Base-by-base conservation (phyloP, 805 yeast genomes). In the Wickerhamiella hasegawae region DNA sequence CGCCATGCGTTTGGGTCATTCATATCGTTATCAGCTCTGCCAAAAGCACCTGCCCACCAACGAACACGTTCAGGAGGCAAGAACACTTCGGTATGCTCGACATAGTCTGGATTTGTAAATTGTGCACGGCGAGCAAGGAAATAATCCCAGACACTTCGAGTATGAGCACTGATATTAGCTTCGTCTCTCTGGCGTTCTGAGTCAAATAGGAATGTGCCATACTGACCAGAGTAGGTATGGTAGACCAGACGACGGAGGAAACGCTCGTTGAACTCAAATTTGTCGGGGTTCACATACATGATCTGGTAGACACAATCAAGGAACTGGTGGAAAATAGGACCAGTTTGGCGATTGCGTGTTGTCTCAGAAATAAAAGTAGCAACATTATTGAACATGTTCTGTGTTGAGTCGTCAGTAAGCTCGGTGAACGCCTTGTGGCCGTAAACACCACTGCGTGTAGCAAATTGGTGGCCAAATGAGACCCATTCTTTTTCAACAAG, bases 291-390 rank as follows among this genome's bases (percentile, higher is more conserved):
- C 50, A 83, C 93, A 5, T 72, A 55, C 34, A 68, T 54, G 15
- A 87, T 51, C 51, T 90, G 98, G 53, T 76, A 84, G 1, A 83
- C 78, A 43, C 90, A 75, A 49, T 90, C 98, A 31, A 90, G 56
- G 56, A 85, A 90, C 51, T 90, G 98, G 47, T 84, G 96, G 58
- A 90, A 87, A 1, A 85, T 71, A 0, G 98, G 98, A 10, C 94
- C 79, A n/a, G 76, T 71, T 36, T 72, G 67, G 42, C 49, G 39
- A 17, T 45, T 49, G 21, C 41, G 39, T 2, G 52, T 36, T 10
- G 47, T 37, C 18, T 48, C 52, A 18, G 40, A 31, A 19, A 48
- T 32, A 31, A 48, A 48, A 28, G 36, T 63, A 34, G 74, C 63
- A 17, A 75, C 61, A 34, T 63, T 65, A 39, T 58, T 63, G 32